phyloP scores from a whole-genome alignment of 768 basidiomycete genomes.

The Xerocomellus chrysenteron region DNA sequence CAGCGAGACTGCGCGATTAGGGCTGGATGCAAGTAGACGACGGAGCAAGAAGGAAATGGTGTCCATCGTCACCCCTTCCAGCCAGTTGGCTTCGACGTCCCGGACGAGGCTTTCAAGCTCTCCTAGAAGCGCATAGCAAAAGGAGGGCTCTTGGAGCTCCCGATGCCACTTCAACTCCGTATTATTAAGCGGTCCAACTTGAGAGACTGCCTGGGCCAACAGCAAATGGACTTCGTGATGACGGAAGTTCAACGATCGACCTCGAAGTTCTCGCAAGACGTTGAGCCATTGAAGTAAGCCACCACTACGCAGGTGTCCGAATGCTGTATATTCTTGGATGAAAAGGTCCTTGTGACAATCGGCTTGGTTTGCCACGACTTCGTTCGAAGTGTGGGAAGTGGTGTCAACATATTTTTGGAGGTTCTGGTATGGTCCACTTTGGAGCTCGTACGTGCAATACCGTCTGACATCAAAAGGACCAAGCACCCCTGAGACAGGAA shows the following conservation, averaged over 20 bases:
- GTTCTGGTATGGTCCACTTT: slow-evolving; percentile 29
- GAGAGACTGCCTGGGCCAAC: slow-evolving; percentile 43
- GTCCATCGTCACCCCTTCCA: slow-evolving; percentile 31
- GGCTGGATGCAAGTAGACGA: slow-evolving; percentile 37
- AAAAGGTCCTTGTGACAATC: slow-evolving; percentile 40
- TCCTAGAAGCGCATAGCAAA: slow-evolving; percentile 36
- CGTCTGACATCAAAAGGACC: slow-evolving; percentile 10
- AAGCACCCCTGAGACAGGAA: slow-evolving; percentile 17
- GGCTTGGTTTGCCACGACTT: slow-evolving; percentile 41
- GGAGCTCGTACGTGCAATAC: slow-evolving; percentile 36
- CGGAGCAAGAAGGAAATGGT: slow-evolving; percentile 35
- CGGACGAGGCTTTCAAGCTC: slow-evolving; percentile 37
- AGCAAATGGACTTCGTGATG: slow-evolving; percentile 41
- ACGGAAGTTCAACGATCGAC: slow-evolving; percentile 39
- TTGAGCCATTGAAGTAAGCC: slow-evolving; percentile 49
- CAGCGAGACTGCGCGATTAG: slow-evolving; percentile 7
- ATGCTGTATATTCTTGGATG: slow-evolving; percentile 47
- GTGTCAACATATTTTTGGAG: slow-evolving; percentile 37
- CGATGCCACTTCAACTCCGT: slow-evolving; percentile 38
- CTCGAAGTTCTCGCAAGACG: slow-evolving; percentile 44
- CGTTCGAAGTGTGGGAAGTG: slow-evolving; percentile 44
- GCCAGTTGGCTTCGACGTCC: slow-evolving; percentile 43
- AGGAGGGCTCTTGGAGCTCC: slow-evolving; percentile 33
- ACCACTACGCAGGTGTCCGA: slow-evolving; percentile 46
- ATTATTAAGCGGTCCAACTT: slow-evolving; percentile 35